Evolutionary conservation across 139 green algal genomes (phyloP).

Genomic region (Trebouxia sp.): DNA sequence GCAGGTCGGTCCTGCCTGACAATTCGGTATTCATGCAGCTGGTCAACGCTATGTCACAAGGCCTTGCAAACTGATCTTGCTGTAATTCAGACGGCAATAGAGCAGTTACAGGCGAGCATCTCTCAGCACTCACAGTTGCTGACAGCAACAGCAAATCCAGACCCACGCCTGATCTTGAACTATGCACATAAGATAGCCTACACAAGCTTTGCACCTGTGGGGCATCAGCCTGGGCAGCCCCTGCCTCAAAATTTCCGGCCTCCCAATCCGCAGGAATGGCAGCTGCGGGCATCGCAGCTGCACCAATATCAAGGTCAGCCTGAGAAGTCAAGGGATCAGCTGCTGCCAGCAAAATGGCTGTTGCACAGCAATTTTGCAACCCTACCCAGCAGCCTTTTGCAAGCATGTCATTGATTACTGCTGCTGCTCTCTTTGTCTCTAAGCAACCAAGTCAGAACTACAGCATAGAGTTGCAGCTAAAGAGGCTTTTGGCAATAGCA

Average conservation of each 20-base stretch:
- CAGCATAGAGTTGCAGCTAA: not conserved
- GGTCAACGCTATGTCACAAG: too few relatives aligned
- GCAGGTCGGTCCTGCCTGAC: too few relatives aligned
- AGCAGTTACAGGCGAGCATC: not conserved
- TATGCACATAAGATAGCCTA: constrained; percentile 58
- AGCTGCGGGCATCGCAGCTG: constrained; percentile 52
- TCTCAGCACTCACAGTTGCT: not conserved
- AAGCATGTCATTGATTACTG: not conserved
- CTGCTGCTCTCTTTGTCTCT: not conserved
- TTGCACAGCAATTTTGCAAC: too few relatives aligned
- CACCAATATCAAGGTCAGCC: constrained; percentile 40
- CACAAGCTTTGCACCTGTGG: constrained; percentile 50
- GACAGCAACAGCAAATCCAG: not conserved
- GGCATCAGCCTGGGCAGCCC: constrained; percentile 38
- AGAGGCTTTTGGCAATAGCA: not conserved
- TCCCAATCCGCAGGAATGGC: constrained; percentile 52
- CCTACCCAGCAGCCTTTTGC: too few relatives aligned
- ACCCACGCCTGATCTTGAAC: constrained; percentile 31
- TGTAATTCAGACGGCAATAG: not conserved
- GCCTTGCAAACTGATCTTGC: not conserved
- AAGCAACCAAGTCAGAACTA: too few relatives aligned
- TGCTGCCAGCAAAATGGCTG: not conserved
- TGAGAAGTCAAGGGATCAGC: not conserved
- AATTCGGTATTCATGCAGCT: too few relatives aligned
- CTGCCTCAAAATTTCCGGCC: constrained; percentile 47